Base-by-base conservation (phyloP, 2,329 filamentous ascomycete genomes). In the Penicillium digitatum region DNA sequence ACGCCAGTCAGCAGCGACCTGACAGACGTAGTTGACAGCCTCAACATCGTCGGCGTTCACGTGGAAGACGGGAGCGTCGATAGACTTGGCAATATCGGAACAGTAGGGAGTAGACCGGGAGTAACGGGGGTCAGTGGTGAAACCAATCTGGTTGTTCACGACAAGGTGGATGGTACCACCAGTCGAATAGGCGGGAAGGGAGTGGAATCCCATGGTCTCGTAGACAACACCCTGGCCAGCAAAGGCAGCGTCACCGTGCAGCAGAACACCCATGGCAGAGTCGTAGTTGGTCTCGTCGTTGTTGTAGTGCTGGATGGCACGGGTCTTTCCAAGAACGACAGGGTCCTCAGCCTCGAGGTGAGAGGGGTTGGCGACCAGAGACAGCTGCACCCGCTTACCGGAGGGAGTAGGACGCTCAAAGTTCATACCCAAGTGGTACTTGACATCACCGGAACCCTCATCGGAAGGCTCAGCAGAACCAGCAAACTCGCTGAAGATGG, bases 341-440 rank as follows among this genome's bases (percentile, higher is more conserved):
- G 94, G 94, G 73, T 99, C 94, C 77, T 99, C 94, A 47, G 94
- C 94, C 78, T 99, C 94, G 70, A 99, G 80, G 82, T 99, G 94
- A 54, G 94, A 99, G 37, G 94, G 94, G 76, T 99, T 99, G 78
- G 94, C 94, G 57, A 99, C 94, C 48, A 99, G 85, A 59, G 94
- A 99, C 52, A 99, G 86, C 80, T 99, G 94, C n/a, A 99, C 94
- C 62, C 94, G 94, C 84, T 97, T 97, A 68, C 94, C 94, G 40
- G 93, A 97, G 56, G 94, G 94, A 10, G 94, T 99, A 52, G 94
- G 94, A 61, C 94, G 90, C 81, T 99, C 94, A 66, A 99, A 99
- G 82, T 99, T 99, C 94, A 99, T 99, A 72, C 94, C 94, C 69
- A 99, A 81, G 80, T 99, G 94, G 80, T 99, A 99, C 79, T 99